Evolutionary conservation across 495 filamentous ascomycete genomes (phyloP).

Genomic region (Talaromyces adpressus): DNA sequence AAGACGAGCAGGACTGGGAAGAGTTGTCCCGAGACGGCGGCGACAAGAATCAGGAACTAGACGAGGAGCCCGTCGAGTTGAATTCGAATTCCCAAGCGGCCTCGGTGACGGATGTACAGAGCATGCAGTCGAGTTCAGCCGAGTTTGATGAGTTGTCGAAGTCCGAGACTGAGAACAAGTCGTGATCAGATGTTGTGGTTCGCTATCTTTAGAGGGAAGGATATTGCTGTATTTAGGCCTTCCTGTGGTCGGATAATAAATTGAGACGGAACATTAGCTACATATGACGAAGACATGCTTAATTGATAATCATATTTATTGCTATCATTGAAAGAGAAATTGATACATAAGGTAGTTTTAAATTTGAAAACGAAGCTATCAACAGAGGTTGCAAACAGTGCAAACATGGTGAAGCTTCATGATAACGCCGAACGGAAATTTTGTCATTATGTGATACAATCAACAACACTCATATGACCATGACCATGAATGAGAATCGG

Average conservation of each 20-base stretch:
- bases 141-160: constrained; percentile 5
- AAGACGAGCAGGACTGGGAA: constrained; percentile 33
- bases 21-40: constrained; percentile 23
- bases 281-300: not conserved
- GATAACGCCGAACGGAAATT: constrained; percentile 1
- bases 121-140: constrained; percentile 22
- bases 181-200: not conserved
- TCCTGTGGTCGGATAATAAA: not conserved
- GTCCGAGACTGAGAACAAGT: not conserved
- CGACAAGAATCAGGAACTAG: constrained; percentile 17
- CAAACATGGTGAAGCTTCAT: constrained; percentile 1
- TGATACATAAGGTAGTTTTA: no score
- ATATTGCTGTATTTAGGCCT: not conserved
- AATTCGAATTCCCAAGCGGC: constrained; percentile 12
- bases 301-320: not conserved
- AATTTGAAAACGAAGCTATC: not conserved
- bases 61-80: constrained; percentile 22
- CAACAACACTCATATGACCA: not conserved
- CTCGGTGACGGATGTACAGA: constrained; percentile 23
- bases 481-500: not conserved
- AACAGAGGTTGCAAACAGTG: constrained; percentile 2
- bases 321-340: no score
- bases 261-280: not conserved
- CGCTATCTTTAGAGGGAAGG: not conserved
- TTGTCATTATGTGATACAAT: not conserved